Evolutionary conservation across 176 grass and related monocot genomes (phyloP).

Genomic region (Oryza meyeriana): DNA sequence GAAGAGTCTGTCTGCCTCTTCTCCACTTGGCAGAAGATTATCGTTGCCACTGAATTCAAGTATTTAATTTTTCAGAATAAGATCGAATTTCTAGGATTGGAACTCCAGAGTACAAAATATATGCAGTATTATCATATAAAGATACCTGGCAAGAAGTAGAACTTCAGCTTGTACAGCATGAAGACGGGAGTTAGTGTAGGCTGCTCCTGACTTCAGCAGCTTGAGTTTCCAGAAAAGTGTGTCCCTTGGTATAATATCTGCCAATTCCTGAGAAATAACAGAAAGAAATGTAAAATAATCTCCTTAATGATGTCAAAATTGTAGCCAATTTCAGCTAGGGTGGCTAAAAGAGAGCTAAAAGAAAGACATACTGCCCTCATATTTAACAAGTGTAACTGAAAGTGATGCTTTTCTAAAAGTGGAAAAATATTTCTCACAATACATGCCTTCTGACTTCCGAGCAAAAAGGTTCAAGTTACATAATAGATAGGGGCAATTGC

Average conservation of each 20-base stretch:
- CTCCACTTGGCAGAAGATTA: slow-evolving; percentile 82
- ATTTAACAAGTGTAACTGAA: no score
- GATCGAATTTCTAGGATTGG: not conserved
- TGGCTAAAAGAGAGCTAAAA: no score
- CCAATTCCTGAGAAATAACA: slow-evolving; percentile 52
- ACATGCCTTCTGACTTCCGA: no score
- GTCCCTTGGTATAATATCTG: slow-evolving; percentile 88
- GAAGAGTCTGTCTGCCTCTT: slow-evolving; percentile 85
- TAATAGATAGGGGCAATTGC: no score
- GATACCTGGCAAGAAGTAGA: slow-evolving; percentile 88
- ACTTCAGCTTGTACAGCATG: slow-evolving; percentile 86
- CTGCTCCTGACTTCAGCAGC: slow-evolving; percentile 82
- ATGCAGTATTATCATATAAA: slow-evolving; percentile 13
- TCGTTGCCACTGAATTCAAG: slow-evolving; percentile 69
- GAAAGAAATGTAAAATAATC: slow-evolving; percentile 2
- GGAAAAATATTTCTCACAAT: no score
- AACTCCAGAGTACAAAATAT: not conserved
- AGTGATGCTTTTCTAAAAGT: no score
- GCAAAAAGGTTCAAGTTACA: no score
- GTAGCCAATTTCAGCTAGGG: no score
- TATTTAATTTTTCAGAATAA: slow-evolving; percentile 21
- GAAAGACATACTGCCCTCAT: no score
- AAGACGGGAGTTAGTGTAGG: slow-evolving; percentile 85
- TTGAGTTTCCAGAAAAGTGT: slow-evolving; percentile 92
- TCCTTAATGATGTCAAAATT: no score